Conservation (phyloP, 2,329 filamentous ascomycete genomes). For the Botrytis porri region DNA sequence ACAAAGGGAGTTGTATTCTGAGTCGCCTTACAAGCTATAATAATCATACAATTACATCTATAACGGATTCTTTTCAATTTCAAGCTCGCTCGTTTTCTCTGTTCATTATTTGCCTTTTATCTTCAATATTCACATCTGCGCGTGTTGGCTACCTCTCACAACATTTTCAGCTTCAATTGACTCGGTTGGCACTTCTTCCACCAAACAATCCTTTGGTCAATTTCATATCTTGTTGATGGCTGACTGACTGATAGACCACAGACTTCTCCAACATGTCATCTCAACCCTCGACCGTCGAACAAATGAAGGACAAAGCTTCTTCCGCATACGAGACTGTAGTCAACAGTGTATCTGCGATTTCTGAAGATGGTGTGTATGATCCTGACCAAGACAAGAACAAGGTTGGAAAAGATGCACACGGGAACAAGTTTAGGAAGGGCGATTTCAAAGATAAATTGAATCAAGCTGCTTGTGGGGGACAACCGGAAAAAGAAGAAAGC, state of each 20-base stretch:
- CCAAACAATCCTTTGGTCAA: background rate
- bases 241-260: background rate
- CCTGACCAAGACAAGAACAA: slow-evolving; percentile 23
- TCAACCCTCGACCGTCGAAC: slow-evolving; percentile 30
- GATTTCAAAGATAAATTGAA: slow-evolving; percentile 33
- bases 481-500: slow-evolving; percentile 19
- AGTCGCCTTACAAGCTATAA: background rate
- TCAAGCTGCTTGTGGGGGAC: slow-evolving; percentile 26
- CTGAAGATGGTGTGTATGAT: slow-evolving; percentile 21
- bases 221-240: background rate
- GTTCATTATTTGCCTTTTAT: background rate
- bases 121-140: background rate
- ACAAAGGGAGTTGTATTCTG: background rate
- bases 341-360: slow-evolving; percentile 15
- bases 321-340: slow-evolving; percentile 22
- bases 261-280: slow-evolving; percentile 26
- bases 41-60: background rate
- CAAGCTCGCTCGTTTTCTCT: background rate
- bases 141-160: background rate
- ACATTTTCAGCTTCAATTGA: background rate
- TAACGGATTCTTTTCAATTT: background rate
- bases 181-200: background rate
- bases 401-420: slow-evolving; percentile 26
- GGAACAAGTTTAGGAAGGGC: slow-evolving; percentile 29
- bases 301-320: slow-evolving; percentile 25